Conservation (phyloP, 371 early-diverging fungal species). For the Lichtheimia hyalospora region DNA sequence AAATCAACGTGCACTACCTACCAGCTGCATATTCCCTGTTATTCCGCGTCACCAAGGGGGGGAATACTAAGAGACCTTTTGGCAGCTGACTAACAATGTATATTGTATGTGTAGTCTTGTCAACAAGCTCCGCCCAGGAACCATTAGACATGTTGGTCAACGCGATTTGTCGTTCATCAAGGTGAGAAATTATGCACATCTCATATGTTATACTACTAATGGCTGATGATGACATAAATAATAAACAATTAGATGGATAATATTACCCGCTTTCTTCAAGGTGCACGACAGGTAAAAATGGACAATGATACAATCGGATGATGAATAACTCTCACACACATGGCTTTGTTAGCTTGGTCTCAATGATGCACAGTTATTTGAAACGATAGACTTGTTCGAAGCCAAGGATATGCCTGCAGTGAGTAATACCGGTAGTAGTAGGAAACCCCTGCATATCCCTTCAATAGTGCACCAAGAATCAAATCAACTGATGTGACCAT, state of each 20-base stretch:
- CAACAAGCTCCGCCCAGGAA: constrained; percentile 46
- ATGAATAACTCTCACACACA: too few relatives aligned
- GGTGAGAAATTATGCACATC: constrained; percentile 13
- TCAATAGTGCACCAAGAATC: not conserved
- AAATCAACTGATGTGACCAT: not conserved
- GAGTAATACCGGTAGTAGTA: constrained; percentile 10
- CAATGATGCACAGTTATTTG: constrained; percentile 82
- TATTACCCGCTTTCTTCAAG: constrained; percentile 65
- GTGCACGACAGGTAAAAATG: constrained; percentile 51
- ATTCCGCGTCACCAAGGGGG: too few relatives aligned
- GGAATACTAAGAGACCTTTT: too few relatives aligned
- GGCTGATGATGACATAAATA: not conserved
- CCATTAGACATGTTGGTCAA: constrained; percentile 46
- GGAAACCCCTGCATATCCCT: not conserved
- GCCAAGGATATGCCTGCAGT: constrained; percentile 83
- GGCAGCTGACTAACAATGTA: too few relatives aligned
- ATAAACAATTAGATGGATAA: constrained; percentile 76
- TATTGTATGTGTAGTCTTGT: constrained; percentile 26
- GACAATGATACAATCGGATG: not conserved
- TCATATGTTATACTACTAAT: not conserved
- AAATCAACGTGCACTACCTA: not conserved
- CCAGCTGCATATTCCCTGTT: too few relatives aligned
- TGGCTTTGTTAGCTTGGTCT: constrained; percentile 60
- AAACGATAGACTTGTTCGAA: constrained; percentile 89
- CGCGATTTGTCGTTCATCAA: constrained; percentile 44